Evolutionary conservation across 177 flowering plant species (phyloP).

Genomic region (Vitis hybrid): DNA sequence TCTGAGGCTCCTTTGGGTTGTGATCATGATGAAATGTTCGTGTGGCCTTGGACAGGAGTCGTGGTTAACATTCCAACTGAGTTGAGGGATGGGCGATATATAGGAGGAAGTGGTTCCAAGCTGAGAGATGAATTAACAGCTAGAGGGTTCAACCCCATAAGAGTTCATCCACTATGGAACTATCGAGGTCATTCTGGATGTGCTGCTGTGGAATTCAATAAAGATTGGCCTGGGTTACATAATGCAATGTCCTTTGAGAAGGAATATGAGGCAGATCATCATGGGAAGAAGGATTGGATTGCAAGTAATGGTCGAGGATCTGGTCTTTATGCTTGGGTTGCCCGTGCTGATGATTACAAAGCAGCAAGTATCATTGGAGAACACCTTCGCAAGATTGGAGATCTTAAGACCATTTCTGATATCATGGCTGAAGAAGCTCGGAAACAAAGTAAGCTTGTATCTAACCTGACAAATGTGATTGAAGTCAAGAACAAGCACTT

Average conservation of each 20-base stretch:
- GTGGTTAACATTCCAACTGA: slow-evolving; percentile 73
- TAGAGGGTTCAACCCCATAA: slow-evolving; percentile 73
- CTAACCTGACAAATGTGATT: slow-evolving; percentile 57
- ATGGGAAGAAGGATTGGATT: slow-evolving; percentile 73
- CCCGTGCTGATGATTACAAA: slow-evolving; percentile 81
- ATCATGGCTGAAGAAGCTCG: slow-evolving; percentile 70
- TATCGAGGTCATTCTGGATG: slow-evolving; percentile 74
- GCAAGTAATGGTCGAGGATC: slow-evolving; percentile 28
- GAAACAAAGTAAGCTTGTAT: slow-evolving; percentile 63
- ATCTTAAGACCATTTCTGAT: slow-evolving; percentile 73
- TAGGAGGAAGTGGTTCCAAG: slow-evolving; percentile 78
- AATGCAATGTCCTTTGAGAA: slow-evolving; percentile 87
- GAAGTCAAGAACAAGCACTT: slow-evolving; percentile 59
- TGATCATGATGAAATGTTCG: slow-evolving; percentile 55
- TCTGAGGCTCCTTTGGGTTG: slow-evolving; percentile 26
- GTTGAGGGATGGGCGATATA: slow-evolving; percentile 57
- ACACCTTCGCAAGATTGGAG: slow-evolving; percentile 68
- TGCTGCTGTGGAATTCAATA: slow-evolving; percentile 78
- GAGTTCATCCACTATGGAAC: slow-evolving; percentile 88
- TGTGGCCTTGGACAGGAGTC: slow-evolving; percentile 84
- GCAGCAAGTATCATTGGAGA: slow-evolving; percentile 56
- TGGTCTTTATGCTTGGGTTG: slow-evolving; percentile 87
- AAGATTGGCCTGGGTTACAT: slow-evolving; percentile 80
- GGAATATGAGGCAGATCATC: slow-evolving; percentile 63
- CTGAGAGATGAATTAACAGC: slow-evolving; percentile 58